Evolutionary conservation across 371 early-diverging fungal species (phyloP).

Genomic region (Mortierella sp.): DNA sequence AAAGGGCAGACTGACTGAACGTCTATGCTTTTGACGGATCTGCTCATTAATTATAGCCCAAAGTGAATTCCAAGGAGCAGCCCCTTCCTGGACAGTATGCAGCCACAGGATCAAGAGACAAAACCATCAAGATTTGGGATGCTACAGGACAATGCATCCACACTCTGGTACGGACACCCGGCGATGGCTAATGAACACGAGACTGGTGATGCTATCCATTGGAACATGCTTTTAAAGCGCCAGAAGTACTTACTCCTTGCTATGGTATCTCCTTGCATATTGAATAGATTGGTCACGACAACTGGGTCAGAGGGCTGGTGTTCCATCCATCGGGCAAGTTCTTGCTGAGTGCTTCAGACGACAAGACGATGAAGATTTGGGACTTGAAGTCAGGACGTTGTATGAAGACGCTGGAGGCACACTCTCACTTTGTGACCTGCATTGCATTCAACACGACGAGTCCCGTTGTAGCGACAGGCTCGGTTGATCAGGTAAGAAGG

Average conservation of each 20-base stretch:
- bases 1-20: not conserved
- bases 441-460: slow-evolving; percentile 72
- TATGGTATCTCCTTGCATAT: not conserved
- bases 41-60: slow-evolving; percentile 41
- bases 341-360: slow-evolving; percentile 87
- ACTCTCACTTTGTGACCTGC: slow-evolving; percentile 93
- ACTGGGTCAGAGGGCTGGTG: slow-evolving; percentile 92
- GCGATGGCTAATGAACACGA: slow-evolving; percentile 12
- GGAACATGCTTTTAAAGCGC: too few species aligned
- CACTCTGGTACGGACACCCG: slow-evolving; percentile 70
- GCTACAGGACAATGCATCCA: slow-evolving; percentile 78
- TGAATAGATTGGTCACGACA: slow-evolving; percentile 90
- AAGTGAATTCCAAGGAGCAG: slow-evolving; percentile 61
- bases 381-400: slow-evolving; percentile 89
- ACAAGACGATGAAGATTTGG: slow-evolving; percentile 92
- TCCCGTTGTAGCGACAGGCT: slow-evolving; percentile 87
- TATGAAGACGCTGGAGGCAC: slow-evolving; percentile 86
- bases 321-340: slow-evolving; percentile 88
- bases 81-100: slow-evolving; percentile 78
- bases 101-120: slow-evolving; percentile 92
- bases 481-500: slow-evolving; percentile 76
- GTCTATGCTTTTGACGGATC: not conserved
- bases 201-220: not conserved
- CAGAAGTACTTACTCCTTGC: not conserved
- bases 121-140: slow-evolving; percentile 92